Evolutionary conservation across 495 filamentous ascomycete genomes (phyloP).

Genomic region (Cenococcum geophilum): DNA sequence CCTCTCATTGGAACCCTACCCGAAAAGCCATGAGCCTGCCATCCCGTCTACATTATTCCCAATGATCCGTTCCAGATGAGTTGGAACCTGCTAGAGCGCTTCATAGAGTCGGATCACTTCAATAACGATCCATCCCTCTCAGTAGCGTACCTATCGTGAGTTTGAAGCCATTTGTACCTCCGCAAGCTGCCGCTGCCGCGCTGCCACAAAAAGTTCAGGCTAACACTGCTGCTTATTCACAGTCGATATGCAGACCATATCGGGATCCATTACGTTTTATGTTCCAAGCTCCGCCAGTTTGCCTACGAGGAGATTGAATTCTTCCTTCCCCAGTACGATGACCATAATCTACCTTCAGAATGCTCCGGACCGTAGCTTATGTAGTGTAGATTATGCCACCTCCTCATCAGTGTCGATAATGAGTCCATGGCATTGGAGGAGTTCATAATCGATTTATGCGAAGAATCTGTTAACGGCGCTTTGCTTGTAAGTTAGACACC

Average conservation of each 20-base stretch:
- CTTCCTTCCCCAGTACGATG: slow-evolving; percentile 59
- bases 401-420: slow-evolving; percentile 71
- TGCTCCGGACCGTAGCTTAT: slow-evolving; percentile 15
- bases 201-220: slow-evolving; percentile 13
- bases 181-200: slow-evolving; percentile 6
- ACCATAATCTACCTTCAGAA: neutral
- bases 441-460: slow-evolving; percentile 71
- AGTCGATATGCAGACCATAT: slow-evolving; percentile 78
- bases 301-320: slow-evolving; percentile 78
- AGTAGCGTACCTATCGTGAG: slow-evolving; percentile 72
- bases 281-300: slow-evolving; percentile 73
- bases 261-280: slow-evolving; percentile 73
- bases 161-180: slow-evolving; percentile 24
- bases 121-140: slow-evolving; percentile 73
- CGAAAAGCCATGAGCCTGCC: slow-evolving; percentile 1
- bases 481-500: slow-evolving; percentile 52
- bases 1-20: neutral
- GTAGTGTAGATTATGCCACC: slow-evolving; percentile 56
- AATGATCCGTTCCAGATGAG: slow-evolving; percentile 40
- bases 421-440: slow-evolving; percentile 79
- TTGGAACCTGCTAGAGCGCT: slow-evolving; percentile 63
- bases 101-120: slow-evolving; percentile 78
- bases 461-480: slow-evolving; percentile 71
- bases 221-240: slow-evolving; percentile 12
- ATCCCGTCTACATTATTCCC: slow-evolving; percentile 15